Evolutionary conservation across 495 filamentous ascomycete species (phyloP), one percentile per base, ranked within the genome.

Genomic region (Penicillium paxilli): DNA sequence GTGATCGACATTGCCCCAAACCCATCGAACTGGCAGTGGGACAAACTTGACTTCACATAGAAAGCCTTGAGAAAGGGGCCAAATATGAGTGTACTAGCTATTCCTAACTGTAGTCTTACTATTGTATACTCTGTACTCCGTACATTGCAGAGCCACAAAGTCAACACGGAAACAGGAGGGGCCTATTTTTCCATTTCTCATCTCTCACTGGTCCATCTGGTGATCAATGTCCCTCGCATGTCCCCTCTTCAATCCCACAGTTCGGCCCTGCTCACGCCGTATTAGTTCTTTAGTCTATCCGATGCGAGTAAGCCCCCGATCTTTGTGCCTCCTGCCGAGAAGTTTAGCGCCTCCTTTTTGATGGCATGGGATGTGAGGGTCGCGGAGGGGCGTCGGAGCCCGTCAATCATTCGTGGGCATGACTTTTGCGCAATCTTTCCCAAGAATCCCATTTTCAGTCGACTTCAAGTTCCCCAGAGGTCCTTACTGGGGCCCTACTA

Each of bases 1-100:
- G 64, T 73, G 70, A 73, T 73, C 68, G 68, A 65, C 70, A 71
- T 49, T 35, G 47, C 55, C 54, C 57, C 37, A 51, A 59, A 49
- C 44, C 51, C 30, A 24, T 25, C 48, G 20, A 35, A 19, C 17
- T 14, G 11, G 30, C 4, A 32, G 7, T 12, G 30, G 30, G 1
- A 32, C 30, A 32, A 32, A 32, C 30, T 12, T 32, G 11, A 32
- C 30, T 12, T 32, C 30, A 32, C 30, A 32, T 32, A 32, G 4
- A 32, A 32, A 32, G 4, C 30, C 1, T 32, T 32, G 11, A n/a
- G n/a, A n/a, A 12, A 10, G 30, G 30, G 30, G 30, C 30, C 30
- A 32, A 32, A 32, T 9, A 30, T 4, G 11, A 10, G 30, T n/a
- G n/a, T 32, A n/a, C n/a, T n/a, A n/a, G n/a, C n/a, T n/a, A n/a